Base-by-base conservation (phyloP, 2,329 filamentous ascomycete species). In the Monosporascus sp. region DNA sequence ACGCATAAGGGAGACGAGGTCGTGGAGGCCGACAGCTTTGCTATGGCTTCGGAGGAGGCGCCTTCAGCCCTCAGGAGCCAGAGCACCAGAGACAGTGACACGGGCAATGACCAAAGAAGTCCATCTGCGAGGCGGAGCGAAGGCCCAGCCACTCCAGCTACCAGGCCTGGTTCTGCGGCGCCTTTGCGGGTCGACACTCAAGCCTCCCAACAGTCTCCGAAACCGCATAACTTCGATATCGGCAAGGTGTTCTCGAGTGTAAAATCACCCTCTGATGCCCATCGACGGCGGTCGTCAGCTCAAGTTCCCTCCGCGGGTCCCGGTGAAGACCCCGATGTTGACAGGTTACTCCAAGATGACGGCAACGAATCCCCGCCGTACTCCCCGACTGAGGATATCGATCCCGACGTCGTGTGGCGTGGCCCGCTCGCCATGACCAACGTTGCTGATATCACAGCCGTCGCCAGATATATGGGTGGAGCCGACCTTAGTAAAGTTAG, bases 1-100 rank as follows among this genome's bases (percentile, higher is more conserved):
- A 97, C 93, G 2, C 93, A 97, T 75, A 97, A 97, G 71, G 94
- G 94, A 14, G 92, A 97, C 54, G 94, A 97, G 67, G 71, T 96
- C 17, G 81, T 97, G 17, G 91, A 93, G 57, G 85, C 88, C 46
- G 90, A 95, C 36, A 78, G 73, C n/a, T 68, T 72, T 38, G 63
- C 57, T 22, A 60, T 66, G 19, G 59, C 65, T 2, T 65, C 59
- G 24, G 71, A 73, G 40, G 76, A 76, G 45, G 69, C 67, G 5
- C 69, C 71, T 3, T 70, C 72, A 1, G 64, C 67, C 16, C 58
- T 70, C 55, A 63, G 72, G 49, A 67, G 72, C 53, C 67, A 69
- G 45, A 68, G 67, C 37, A 58, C 57, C n/a, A 60, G 65, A 46
- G 52, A 56, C 5, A 48, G 44, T 2, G 55, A 52, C 19, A 41